Conservation (phyloP, 2,329 filamentous ascomycete genomes). For the Zymoseptoria tritici region DNA sequence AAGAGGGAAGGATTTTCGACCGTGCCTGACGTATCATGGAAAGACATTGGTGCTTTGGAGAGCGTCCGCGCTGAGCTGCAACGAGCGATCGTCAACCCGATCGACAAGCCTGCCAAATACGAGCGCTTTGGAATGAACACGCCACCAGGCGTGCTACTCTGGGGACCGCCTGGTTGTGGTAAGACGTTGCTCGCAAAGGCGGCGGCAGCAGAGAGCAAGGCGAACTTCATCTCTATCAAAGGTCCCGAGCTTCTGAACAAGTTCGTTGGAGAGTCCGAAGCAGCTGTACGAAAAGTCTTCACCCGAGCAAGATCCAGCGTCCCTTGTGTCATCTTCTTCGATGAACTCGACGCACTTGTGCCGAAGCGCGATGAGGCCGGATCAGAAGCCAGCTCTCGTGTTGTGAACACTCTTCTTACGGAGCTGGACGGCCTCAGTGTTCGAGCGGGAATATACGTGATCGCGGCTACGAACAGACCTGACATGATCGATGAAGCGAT, state of each 20-base stretch:
- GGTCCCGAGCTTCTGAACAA: constrained; percentile 95
- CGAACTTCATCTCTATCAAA: constrained; percentile 97
- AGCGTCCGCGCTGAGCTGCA: constrained; percentile 74
- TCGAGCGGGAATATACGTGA: constrained; percentile 81
- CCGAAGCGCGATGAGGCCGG: constrained; percentile 69
- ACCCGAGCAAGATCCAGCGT: constrained; percentile 75
- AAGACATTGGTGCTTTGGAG: constrained; percentile 77
- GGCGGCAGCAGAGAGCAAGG: constrained; percentile 88
- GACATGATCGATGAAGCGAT: constrained; percentile 97
- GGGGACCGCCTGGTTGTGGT: constrained; percentile 93
- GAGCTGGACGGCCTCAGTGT: constrained; percentile 77
- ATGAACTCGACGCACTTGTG: constrained; percentile 89
- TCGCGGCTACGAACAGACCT: constrained; percentile 88
- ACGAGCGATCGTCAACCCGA: constrained; percentile 82
- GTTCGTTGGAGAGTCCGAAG: constrained; percentile 92
- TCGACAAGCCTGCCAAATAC: constrained; percentile 73
- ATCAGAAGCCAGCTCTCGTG: constrained; percentile 75
- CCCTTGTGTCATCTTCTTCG: constrained; percentile 95
- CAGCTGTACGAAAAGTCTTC: constrained; percentile 87
- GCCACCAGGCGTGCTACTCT: constrained; percentile 82
- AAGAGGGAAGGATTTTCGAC: constrained; percentile 93
- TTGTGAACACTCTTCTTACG: constrained; percentile 91
- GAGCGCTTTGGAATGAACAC: constrained; percentile 68
- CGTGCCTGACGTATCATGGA: constrained; percentile 88
- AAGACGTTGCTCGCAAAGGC: constrained; percentile 96